Percentiles rank a stretch among this genome's conserved stretches.
These are phyloP conservation scores for Pleurotus cornucopiae DNA, from an alignment of 768 basidiomycete species.

Conservation along the genomic window DNA sequence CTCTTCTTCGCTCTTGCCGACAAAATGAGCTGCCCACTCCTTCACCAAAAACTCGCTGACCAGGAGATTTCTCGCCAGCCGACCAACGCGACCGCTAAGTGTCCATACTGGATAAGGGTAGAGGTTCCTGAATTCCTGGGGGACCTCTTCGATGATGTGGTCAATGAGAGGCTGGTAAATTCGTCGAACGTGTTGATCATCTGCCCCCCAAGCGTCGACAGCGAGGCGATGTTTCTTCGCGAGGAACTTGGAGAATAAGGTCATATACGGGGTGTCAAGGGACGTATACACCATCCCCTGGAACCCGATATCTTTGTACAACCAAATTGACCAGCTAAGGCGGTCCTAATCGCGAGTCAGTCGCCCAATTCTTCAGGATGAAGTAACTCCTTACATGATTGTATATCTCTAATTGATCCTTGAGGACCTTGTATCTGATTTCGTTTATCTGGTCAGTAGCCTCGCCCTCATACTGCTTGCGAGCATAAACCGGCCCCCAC, in stretches of 20 bases:
- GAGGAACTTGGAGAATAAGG: slow-evolving; percentile 63
- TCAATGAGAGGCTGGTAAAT: slow-evolving; percentile 41
- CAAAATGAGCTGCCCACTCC: slow-evolving; percentile 73
- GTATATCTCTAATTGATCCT: slow-evolving; percentile 74
- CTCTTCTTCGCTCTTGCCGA: slow-evolving; percentile 54
- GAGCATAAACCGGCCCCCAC: slow-evolving; percentile 80
- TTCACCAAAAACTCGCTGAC: slow-evolving; percentile 66
- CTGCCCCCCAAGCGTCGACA: slow-evolving; percentile 76
- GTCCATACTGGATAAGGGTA: slow-evolving; percentile 70
- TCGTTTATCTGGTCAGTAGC: slow-evolving; percentile 65
- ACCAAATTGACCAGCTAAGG: slow-evolving; percentile 81
- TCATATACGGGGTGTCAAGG: slow-evolving; percentile 66
- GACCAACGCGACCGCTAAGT: slow-evolving; percentile 45
- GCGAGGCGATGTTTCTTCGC: slow-evolving; percentile 77
- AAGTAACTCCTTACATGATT: slow-evolving; percentile 37
- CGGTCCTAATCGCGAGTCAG: slow-evolving; percentile 39
- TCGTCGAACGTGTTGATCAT: slow-evolving; percentile 48
- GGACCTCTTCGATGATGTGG: slow-evolving; percentile 56
- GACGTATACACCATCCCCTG: slow-evolving; percentile 80
- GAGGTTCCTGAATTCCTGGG: slow-evolving; percentile 42
- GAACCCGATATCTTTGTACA: slow-evolving; percentile 85
- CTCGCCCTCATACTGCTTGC: slow-evolving; percentile 54
- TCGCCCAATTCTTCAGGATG: not conserved
- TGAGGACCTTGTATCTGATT: slow-evolving; percentile 59
- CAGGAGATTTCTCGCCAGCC: slow-evolving; percentile 64